These are phyloP conservation scores for Gnaphalium uliginosum DNA, from an alignment of 129 eudicot species.

Conservation along the genomic window DNA sequence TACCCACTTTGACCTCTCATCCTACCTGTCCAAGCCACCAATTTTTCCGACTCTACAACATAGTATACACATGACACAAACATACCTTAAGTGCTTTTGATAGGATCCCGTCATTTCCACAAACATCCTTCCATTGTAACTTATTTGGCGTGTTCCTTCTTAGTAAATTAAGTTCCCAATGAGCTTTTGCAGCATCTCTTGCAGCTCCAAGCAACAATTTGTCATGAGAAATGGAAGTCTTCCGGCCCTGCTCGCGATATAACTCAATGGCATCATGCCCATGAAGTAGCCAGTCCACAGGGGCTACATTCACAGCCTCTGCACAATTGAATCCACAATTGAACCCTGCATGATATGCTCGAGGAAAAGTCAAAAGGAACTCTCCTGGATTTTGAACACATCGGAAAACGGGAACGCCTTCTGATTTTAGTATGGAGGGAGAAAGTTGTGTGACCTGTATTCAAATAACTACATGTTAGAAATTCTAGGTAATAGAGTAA, in stretches of 20 bases:
- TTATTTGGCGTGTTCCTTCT: conserved; percentile 58
- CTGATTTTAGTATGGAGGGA: conserved; percentile 70
- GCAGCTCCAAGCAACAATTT: conserved; percentile 91
- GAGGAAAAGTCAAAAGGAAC: no score
- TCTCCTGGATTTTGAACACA: no score
- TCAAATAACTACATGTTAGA: not conserved
- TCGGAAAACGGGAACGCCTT: not conserved
- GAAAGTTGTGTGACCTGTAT: conserved; percentile 85
- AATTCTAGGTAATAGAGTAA: not conserved
- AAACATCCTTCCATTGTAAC: conserved; percentile 77
- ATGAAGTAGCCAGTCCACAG: conserved; percentile 93
- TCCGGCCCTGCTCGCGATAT: conserved; percentile 75
- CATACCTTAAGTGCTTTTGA: conserved; percentile 74
- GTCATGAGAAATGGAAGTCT: conserved; percentile 28
- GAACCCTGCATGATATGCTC: no score
- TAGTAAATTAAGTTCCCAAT: conserved; percentile 80
- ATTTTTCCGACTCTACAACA: not conserved
- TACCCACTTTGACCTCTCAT: not conserved
- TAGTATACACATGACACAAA: not conserved
- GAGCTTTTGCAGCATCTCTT: conserved; percentile 93
- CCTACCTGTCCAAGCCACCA: not conserved
- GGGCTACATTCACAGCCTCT: conserved; percentile 93
- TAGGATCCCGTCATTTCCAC: conserved; percentile 84
- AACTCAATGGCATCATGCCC: conserved; percentile 94
- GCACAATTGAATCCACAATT: conserved; percentile 89